Evolutionary conservation across 2,329 filamentous ascomycete genomes (phyloP).

Genomic region (Knufia petricola): DNA sequence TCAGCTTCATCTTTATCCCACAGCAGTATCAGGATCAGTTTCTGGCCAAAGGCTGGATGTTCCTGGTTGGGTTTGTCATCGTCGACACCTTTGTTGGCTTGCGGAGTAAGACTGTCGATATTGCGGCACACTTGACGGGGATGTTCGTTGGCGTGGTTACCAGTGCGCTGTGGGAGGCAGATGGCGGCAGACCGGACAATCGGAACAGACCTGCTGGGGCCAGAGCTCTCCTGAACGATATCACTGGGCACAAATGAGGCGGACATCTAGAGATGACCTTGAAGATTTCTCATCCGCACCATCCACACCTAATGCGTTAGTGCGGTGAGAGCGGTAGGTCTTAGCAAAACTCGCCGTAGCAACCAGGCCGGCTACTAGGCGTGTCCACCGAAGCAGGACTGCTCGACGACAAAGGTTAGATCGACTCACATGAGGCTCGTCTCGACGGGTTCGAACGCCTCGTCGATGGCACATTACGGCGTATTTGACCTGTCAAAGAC

Average conservation of each 20-base stretch:
- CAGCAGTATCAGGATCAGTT: conserved; percentile 31
- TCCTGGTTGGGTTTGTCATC: conserved; percentile 29
- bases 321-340: too few species aligned
- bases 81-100: conserved; percentile 29
- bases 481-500: conserved; percentile 26
- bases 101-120: conserved; percentile 29
- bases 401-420: conserved; percentile 28
- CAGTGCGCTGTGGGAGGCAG: conserved; percentile 21
- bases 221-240: background rate
- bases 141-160: conserved; percentile 29
- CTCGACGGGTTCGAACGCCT: conserved; percentile 31
- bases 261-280: too few species aligned
- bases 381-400: conserved; percentile 26
- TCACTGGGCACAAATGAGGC: background rate
- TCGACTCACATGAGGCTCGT: conserved; percentile 32
- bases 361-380: conserved; percentile 35
- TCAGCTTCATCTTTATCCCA: conserved; percentile 35
- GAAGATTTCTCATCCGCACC: too few species aligned
- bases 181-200: background rate
- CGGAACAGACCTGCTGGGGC: background rate
- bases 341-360: conserved; percentile 34
- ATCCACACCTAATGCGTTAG: too few species aligned
- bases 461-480: conserved; percentile 32
- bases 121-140: conserved; percentile 35
- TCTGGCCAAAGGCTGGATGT: conserved; percentile 32